Evolutionary conservation across 1,284 basidiomycete genomes (phyloP), one percentile per base, ranked within the genome.

Genomic region (Microbotryomycetes sp.): DNA sequence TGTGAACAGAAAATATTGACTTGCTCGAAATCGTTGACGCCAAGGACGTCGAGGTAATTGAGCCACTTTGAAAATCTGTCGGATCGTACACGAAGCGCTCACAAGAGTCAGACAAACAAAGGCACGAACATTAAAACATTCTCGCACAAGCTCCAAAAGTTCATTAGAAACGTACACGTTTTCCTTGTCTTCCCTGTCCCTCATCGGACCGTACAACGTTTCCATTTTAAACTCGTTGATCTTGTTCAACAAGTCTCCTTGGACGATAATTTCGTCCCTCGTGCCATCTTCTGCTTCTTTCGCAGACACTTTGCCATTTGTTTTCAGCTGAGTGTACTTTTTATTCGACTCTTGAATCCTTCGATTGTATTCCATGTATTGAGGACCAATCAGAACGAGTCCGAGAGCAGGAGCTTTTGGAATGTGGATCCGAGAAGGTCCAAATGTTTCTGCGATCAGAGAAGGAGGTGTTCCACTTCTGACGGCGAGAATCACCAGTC

Each of bases 371-470:
- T 83, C 83, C 54, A 85, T 81, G 72, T 91, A 93, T 65, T 93
- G 83, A 1, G 93, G 94, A 69, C 91, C 83, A 76, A 97, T 91
- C 41, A 99, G 83, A n/a, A 98, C 79, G 9, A 99, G 81, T 7
- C 96, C 96, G 21, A 99, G 81, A 0, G 91, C 88, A 15, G 96
- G 96, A 77, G 97, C 96, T 79, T 97, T 97, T 30, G 96, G 96
- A 26, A 97, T 83, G 73, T 91, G 85, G 47, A 94, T 87, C 48
- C 80, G 80, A n/a, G 84, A 82, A 1, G 88, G 85, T 0, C 79
- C 79, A 64, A 79, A 83, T 23, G 79, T 78, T 64, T 81, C 79
- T 2, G 77, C 70, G 45, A 94, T 83, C 55, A 94, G 76, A 7
- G 82, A 79, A 4, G 84, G 74, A 0, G 91, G 88, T 0, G 89